phyloP scores from a whole-genome alignment of 2,329 filamentous ascomycete genomes.

The Cladosporium cucumerinum region DNA sequence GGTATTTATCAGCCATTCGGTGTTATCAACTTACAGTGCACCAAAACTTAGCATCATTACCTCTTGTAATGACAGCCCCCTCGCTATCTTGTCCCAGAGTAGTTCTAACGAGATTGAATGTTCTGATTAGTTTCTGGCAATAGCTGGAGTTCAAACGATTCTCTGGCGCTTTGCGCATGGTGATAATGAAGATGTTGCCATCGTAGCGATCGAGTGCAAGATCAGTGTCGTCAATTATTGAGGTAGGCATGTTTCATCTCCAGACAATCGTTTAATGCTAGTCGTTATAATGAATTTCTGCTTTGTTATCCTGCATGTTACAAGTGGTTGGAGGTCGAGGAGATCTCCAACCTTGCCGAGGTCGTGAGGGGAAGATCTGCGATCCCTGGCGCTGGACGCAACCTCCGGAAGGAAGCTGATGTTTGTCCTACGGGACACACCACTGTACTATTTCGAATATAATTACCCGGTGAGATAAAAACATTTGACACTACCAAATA shows the following conservation, averaged over 20 bases:
- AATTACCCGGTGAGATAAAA: no score
- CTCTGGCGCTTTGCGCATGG: conserved; percentile 53
- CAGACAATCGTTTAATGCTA: neutral
- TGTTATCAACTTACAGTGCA: conserved; percentile 38
- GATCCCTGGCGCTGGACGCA: neutral
- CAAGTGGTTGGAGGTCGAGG: neutral
- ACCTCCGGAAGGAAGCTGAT: no score
- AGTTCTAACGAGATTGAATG: conserved; percentile 47
- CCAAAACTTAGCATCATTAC: conserved; percentile 51
- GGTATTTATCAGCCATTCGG: no score
- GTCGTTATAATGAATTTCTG: no score
- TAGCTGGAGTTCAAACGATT: conserved; percentile 52
- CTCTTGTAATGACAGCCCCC: conserved; percentile 53
- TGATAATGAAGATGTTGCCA: conserved; percentile 51
- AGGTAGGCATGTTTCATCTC: conserved; percentile 13
- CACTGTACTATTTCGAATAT: no score
- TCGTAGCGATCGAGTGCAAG: conserved; percentile 45
- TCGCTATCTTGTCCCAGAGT: conserved; percentile 47
- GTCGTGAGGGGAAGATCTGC: conserved; percentile 14
- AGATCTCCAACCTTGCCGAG: conserved; percentile 4
- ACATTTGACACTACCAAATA: no score
- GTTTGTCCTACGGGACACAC: no score
- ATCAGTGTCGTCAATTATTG: conserved; percentile 39
- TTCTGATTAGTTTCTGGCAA: conserved; percentile 52
- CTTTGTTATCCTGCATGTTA: neutral